phyloP scores from a whole-genome alignment of 441 rosid genomes.

The Adansonia grandidieri region DNA sequence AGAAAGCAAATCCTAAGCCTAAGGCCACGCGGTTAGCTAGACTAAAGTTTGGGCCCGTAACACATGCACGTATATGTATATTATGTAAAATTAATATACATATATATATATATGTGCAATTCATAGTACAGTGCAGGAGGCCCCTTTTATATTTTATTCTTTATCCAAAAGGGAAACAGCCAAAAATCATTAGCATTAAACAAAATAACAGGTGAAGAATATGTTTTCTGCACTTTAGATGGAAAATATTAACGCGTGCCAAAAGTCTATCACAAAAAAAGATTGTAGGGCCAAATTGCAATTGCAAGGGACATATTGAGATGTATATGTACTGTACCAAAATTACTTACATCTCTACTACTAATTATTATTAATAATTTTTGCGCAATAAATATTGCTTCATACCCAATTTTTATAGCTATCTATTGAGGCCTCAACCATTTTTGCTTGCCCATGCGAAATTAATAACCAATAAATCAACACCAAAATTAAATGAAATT shows the following conservation, averaged over 20 bases:
- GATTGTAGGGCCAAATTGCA: neutral
- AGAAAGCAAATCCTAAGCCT: no score
- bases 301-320: neutral
- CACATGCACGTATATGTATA: no score
- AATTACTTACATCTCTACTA: neutral
- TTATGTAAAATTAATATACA: no score
- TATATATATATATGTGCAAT: neutral
- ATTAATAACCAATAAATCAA: neutral
- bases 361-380: neutral
- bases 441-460: neutral
- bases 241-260: neutral
- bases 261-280: neutral
- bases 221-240: conserved; percentile 13
- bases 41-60: no score
- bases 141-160: neutral
- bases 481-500: neutral
- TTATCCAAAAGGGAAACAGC: conserved; percentile 4
- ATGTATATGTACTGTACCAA: neutral
- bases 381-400: neutral
- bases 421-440: neutral
- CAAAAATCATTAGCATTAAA: neutral
- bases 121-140: neutral
- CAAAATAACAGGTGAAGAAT: neutral
- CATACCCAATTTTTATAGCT: neutral
- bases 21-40: no score